These are phyloP conservation scores for Ogataea salicorniae DNA, from an alignment of 805 yeast genomes.

Conservation along the genomic window DNA sequence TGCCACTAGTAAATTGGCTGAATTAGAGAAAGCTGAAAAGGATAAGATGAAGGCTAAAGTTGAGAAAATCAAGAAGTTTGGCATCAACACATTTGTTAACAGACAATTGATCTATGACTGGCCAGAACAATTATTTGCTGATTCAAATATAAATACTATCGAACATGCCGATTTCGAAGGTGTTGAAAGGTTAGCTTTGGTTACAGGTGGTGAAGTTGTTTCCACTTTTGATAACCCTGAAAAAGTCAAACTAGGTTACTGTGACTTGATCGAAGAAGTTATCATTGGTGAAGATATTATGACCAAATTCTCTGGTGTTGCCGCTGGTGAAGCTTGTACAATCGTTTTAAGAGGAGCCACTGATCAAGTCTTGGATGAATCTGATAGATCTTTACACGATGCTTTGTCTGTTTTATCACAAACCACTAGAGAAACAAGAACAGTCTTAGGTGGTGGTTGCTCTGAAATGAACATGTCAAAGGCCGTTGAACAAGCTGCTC, in stretches of 20 bases:
- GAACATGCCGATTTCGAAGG: slow-evolving; percentile 99
- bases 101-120: slow-evolving; percentile 96
- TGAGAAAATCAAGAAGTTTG: slow-evolving; percentile 78
- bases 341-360: slow-evolving; percentile 97
- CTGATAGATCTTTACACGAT: slow-evolving; percentile 94
- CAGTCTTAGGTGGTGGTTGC: slow-evolving; percentile 93
- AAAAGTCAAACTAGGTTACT: slow-evolving; percentile 76
- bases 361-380: slow-evolving; percentile 96
- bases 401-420: slow-evolving; percentile 94
- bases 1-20: slow-evolving; percentile 89
- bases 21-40: slow-evolving; percentile 89
- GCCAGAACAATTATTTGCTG: slow-evolving; percentile 94
- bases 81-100: slow-evolving; percentile 83
- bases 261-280: slow-evolving; percentile 86
- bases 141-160: slow-evolving; percentile 79
- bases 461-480: slow-evolving; percentile 91
- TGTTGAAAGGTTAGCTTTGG: slow-evolving; percentile 91
- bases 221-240: slow-evolving; percentile 95
- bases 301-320: slow-evolving; percentile 91
- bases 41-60: slow-evolving; percentile 88
- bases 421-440: slow-evolving; percentile 87
- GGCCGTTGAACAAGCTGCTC: slow-evolving; percentile 91
- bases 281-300: slow-evolving; percentile 89
- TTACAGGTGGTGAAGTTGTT: slow-evolving; percentile 97
- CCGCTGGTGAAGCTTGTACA: slow-evolving; percentile 94